Evolutionary conservation across 768 basidiomycete genomes (phyloP).

Genomic region (Porphyrellus cyaneotinctus): DNA sequence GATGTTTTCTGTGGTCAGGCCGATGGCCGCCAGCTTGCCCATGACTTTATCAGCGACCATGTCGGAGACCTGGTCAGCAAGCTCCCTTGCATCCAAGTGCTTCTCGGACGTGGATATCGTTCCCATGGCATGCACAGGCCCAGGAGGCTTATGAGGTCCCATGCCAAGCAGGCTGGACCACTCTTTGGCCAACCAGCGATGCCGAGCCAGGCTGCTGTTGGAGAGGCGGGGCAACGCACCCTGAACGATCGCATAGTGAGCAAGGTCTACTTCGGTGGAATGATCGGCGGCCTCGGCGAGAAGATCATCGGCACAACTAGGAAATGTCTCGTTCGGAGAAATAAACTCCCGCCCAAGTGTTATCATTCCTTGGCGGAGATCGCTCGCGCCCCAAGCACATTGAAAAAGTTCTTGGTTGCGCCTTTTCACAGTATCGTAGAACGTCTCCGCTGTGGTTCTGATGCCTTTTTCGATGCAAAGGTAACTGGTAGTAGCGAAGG

Average conservation of each 20-base stretch:
- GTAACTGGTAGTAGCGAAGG: neutral
- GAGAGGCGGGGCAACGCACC: neutral
- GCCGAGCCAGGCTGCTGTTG: neutral
- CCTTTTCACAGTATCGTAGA: neutral
- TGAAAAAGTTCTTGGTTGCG: neutral
- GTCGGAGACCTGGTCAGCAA: neutral
- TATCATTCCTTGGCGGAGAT: constrained; percentile 4
- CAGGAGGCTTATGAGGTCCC: neutral
- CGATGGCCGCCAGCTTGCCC: neutral
- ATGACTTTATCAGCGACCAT: neutral
- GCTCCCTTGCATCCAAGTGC: neutral
- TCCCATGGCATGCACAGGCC: neutral
- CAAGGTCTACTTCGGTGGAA: constrained; percentile 1
- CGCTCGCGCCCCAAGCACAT: constrained; percentile 4
- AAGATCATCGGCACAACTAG: constrained; percentile 2
- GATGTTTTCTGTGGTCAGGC: neutral
- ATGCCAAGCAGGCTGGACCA: neutral
- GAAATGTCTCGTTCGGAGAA: constrained; percentile 1
- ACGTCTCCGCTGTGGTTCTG: neutral
- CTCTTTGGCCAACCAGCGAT: constrained; percentile 7
- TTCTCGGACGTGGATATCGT: neutral
- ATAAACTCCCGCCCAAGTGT: constrained; percentile 8
- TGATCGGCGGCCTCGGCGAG: constrained; percentile 9
- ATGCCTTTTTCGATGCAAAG: neutral
- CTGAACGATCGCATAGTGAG: neutral